Evolutionary conservation across 768 basidiomycete genomes (phyloP).

Genomic region (Auricularia heimuer): DNA sequence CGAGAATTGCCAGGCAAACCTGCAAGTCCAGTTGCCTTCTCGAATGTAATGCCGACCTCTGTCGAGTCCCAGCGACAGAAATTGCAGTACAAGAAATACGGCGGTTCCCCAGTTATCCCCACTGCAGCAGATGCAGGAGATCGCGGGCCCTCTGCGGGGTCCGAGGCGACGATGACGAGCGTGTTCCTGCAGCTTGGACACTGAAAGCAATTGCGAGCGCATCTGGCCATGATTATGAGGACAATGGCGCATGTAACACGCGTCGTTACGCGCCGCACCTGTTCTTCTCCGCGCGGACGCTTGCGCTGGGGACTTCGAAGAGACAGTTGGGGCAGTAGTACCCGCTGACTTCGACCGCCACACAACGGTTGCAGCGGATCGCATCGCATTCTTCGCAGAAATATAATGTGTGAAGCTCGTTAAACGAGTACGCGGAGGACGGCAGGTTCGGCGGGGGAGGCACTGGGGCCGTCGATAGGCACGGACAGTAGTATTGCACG

Average conservation of each 20-base stretch:
- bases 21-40: conserved; percentile 93
- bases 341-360: conserved; percentile 85
- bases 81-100: conserved; percentile 86
- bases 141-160: conserved; percentile 53
- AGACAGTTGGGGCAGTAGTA: conserved; percentile 98
- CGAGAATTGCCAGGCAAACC: conserved; percentile 37
- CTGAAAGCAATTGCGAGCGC: conserved; percentile 94
- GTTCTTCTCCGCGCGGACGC: conserved; percentile 96
- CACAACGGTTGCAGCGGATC: conserved; percentile 86
- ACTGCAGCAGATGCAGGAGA: conserved; percentile 36
- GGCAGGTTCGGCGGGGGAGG: conserved; percentile 68
- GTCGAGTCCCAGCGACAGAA: conserved; percentile 94
- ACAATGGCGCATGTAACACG: background rate
- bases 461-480: conserved; percentile 45
- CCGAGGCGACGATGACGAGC: conserved; percentile 82
- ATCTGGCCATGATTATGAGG: conserved; percentile 40
- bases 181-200: conserved; percentile 92
- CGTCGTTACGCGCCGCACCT: conserved; percentile 38
- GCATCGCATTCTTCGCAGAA: conserved; percentile 99
- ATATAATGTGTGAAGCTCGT: conserved; percentile 75
- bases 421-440: conserved; percentile 74
- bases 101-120: conserved; percentile 66
- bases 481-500: conserved; percentile 65
- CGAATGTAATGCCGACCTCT: conserved; percentile 84
- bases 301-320: conserved; percentile 96